Evolutionary conservation across 2,329 filamentous ascomycete genomes (phyloP).

Genomic region (Colletotrichum godetiae): DNA sequence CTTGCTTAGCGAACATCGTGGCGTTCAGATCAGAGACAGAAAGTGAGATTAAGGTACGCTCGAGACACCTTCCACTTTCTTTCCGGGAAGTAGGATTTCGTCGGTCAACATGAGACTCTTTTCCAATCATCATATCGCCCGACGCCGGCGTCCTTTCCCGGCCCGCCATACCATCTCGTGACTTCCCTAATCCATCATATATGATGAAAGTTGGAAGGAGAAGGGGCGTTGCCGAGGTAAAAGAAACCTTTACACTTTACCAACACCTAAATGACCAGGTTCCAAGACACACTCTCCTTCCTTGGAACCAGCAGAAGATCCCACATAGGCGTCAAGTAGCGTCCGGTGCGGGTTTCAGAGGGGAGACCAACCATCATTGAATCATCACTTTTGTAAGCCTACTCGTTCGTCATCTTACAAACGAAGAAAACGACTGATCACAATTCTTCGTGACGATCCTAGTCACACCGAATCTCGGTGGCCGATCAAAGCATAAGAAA

Average conservation of each 20-base stretch:
- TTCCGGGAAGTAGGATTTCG: background rate
- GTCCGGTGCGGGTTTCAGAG: background rate
- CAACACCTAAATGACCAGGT: background rate
- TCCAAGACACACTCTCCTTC: background rate
- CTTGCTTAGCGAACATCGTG: background rate
- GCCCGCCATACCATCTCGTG: slow-evolving; percentile 9
- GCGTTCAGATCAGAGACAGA: slow-evolving; percentile 19
- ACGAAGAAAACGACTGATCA: slow-evolving; percentile 22
- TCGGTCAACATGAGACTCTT: background rate
- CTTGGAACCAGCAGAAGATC: background rate
- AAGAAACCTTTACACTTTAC: background rate
- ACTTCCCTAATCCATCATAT: slow-evolving; percentile 16
- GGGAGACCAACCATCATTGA: background rate
- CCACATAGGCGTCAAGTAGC: background rate
- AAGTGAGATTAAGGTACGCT: slow-evolving; percentile 4
- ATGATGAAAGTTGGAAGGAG: slow-evolving; percentile 24
- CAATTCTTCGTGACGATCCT: slow-evolving; percentile 5
- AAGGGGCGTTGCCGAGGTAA: background rate
- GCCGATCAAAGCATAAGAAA: slow-evolving; percentile 5
- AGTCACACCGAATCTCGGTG: background rate
- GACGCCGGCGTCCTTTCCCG: background rate
- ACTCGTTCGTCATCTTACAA: background rate
- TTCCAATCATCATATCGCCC: background rate
- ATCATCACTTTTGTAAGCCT: background rate
- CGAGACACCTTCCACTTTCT: slow-evolving; percentile 11